Evolutionary conservation across 805 yeast genomes (phyloP).

Genomic region (Candida ovalis): DNA sequence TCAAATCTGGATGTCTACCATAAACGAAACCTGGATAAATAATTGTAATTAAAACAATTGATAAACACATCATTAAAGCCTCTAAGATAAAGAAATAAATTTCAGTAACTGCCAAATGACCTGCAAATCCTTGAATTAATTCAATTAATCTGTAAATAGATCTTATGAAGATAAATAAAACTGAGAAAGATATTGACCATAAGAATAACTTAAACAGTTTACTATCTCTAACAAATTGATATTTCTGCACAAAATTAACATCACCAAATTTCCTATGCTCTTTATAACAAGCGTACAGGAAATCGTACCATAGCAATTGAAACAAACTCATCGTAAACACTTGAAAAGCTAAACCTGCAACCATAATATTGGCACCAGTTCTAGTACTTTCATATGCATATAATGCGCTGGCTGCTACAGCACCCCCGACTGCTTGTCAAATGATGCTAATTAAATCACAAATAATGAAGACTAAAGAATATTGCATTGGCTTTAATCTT

Average conservation of each 20-base stretch:
- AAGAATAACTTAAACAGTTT: slow-evolving; percentile 41
- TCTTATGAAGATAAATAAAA: slow-evolving; percentile 55
- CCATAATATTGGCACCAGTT: slow-evolving; percentile 63
- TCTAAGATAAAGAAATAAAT: slow-evolving; percentile 57
- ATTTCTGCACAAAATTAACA: slow-evolving; percentile 35
- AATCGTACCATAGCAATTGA: slow-evolving; percentile 44
- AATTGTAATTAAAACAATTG: slow-evolving; percentile 43
- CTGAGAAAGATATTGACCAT: slow-evolving; percentile 41
- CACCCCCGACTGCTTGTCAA: slow-evolving; percentile 78
- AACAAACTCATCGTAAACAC: slow-evolving; percentile 66
- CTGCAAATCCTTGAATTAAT: slow-evolving; percentile 68
- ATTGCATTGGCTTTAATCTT: slow-evolving; percentile 50
- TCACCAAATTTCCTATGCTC: slow-evolving; percentile 25
- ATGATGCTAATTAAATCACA: slow-evolving; percentile 64
- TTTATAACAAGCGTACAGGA: slow-evolving; percentile 39
- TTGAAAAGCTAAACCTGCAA: slow-evolving; percentile 77
- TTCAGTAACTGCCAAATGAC: slow-evolving; percentile 60
- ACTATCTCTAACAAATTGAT: slow-evolving; percentile 32
- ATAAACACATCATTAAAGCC: slow-evolving; percentile 55
- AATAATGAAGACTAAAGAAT: slow-evolving; percentile 59
- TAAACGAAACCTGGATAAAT: slow-evolving; percentile 65
- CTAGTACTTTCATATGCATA: slow-evolving; percentile 28
- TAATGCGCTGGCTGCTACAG: slow-evolving; percentile 51
- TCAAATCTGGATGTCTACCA: slow-evolving; percentile 22
- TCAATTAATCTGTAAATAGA: slow-evolving; percentile 74